phyloP scores from a whole-genome alignment of 2,329 filamentous ascomycete genomes.

The Hirsutella thompsonii region DNA sequence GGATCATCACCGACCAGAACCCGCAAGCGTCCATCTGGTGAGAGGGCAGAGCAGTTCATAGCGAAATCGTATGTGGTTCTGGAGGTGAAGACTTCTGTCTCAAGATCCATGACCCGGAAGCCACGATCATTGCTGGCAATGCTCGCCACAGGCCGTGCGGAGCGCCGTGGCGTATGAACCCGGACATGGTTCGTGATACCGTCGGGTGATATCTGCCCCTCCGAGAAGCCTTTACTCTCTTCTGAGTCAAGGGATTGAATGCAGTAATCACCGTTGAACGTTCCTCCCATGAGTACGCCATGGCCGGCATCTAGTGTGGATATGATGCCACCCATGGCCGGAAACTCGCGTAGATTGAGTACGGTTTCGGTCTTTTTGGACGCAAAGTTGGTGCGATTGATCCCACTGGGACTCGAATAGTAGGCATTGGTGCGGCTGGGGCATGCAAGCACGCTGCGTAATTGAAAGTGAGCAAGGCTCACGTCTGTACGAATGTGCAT shows the following conservation, averaged over 20 bases:
- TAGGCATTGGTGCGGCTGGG: conserved; percentile 42
- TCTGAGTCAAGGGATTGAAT: conserved; percentile 32
- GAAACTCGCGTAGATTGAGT: conserved; percentile 27
- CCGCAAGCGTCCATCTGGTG: conserved; percentile 57
- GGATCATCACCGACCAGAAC: conserved; percentile 59
- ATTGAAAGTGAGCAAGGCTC: conserved; percentile 50
- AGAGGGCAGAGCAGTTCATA: conserved; percentile 62
- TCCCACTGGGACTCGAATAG: conserved; percentile 37
- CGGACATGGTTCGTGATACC: conserved; percentile 56
- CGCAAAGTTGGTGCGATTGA: conserved; percentile 39
- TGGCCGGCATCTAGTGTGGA: conserved; percentile 39
- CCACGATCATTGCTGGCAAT: conserved; percentile 51
- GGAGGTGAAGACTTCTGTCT: conserved; percentile 44
- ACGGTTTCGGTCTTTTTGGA: conserved; percentile 30
- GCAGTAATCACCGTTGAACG: conserved; percentile 43
- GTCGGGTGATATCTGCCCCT: conserved; percentile 34
- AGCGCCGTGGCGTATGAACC: conserved; percentile 39
- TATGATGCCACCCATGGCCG: conserved; percentile 24
- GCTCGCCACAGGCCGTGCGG: conserved; percentile 38
- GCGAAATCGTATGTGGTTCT: conserved; percentile 42
- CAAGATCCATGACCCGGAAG: conserved; percentile 45
- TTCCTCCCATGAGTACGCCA: conserved; percentile 45
- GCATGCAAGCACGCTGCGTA: conserved; percentile 48
- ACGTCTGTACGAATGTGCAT: conserved; percentile 43
- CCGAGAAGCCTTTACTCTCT: conserved; percentile 19